A percentile compares a stretch with the other conserved stretches of the same genome.
Conservation (phyloP, 2,329 filamentous ascomycete genomes). For the Colletotrichum viniferum region DNA sequence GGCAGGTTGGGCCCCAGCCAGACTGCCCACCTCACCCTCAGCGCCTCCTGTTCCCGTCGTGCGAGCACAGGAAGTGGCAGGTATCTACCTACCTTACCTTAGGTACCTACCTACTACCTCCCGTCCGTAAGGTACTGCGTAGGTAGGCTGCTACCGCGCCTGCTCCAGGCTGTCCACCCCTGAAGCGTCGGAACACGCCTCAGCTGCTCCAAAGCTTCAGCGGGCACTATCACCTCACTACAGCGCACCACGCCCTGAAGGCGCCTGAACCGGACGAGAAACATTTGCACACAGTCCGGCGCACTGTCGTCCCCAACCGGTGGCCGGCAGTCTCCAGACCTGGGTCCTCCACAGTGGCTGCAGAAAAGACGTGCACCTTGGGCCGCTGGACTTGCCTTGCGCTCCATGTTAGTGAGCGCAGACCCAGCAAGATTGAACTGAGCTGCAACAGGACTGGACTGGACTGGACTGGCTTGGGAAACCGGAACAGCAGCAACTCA, state of each 20-base stretch:
- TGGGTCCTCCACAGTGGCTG: not conserved
- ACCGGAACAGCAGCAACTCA: conserved; percentile 12
- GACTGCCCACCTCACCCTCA: not conserved
- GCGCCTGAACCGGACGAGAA: not conserved
- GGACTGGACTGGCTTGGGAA: not conserved
- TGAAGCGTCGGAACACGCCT: not conserved
- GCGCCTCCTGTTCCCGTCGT: not conserved
- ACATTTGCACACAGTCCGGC: not conserved
- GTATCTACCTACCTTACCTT: not conserved
- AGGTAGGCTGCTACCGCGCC: not conserved
- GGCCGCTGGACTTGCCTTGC: not conserved
- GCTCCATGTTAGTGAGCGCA: conserved; percentile 7
- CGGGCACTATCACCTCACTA: not conserved
- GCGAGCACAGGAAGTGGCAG: not conserved
- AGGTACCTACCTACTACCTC: too few relatives aligned
- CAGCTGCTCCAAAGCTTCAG: not conserved
- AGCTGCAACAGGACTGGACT: not conserved
- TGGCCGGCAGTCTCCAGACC: conserved; percentile 1
- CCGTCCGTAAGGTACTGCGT: too few relatives aligned
- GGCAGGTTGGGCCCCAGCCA: not conserved
- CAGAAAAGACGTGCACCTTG: not conserved
- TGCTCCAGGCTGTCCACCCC: not conserved
- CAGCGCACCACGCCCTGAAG: not conserved
- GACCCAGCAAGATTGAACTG: not conserved
- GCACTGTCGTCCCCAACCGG: conserved; percentile 7